phyloP scores from a whole-genome alignment of 805 yeast genomes.

The Yarrowia yakushimensis region DNA sequence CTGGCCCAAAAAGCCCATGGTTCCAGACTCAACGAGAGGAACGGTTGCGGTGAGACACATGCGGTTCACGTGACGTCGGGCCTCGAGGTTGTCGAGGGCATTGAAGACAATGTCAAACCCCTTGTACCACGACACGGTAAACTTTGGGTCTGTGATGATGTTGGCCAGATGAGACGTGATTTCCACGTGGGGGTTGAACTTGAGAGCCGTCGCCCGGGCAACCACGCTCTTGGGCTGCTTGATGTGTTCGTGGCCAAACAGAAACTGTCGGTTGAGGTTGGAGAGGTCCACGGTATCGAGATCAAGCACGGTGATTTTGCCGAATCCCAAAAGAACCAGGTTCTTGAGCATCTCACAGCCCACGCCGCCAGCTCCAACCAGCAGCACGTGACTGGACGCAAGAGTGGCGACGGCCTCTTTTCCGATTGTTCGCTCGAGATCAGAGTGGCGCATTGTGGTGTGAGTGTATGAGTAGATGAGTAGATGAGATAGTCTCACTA shows the following conservation, averaged over 20 bases:
- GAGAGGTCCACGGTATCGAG: slow-evolving; percentile 91
- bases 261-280: slow-evolving; percentile 87
- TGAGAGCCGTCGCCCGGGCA: slow-evolving; percentile 74
- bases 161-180: slow-evolving; percentile 81
- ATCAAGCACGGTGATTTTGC: slow-evolving; percentile 83
- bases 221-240: slow-evolving; percentile 83
- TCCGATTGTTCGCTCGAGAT: neutral
- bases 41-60: slow-evolving; percentile 69
- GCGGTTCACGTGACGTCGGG: slow-evolving; percentile 83
- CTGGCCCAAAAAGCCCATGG: slow-evolving; percentile 93
- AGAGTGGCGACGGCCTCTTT: neutral
- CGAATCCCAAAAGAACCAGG: slow-evolving; percentile 71
- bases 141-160: slow-evolving; percentile 69
- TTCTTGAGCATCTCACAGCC: slow-evolving; percentile 90
- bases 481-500: too few relatives aligned
- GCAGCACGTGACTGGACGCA: slow-evolving; percentile 47
- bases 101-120: slow-evolving; percentile 80
- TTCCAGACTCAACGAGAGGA: slow-evolving; percentile 89
- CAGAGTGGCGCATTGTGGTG: neutral
- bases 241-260: slow-evolving; percentile 85
- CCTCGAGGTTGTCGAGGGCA: slow-evolving; percentile 91
- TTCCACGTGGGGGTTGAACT: slow-evolving; percentile 65
- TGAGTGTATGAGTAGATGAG: too few relatives aligned
- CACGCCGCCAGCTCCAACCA: slow-evolving; percentile 93
- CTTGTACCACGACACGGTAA: slow-evolving; percentile 72